A percentile compares a stretch with the other conserved stretches of the same genome.
Conservation (phyloP, 1,284 basidiomycete genomes). For the Apiotrichum brassicae region DNA sequence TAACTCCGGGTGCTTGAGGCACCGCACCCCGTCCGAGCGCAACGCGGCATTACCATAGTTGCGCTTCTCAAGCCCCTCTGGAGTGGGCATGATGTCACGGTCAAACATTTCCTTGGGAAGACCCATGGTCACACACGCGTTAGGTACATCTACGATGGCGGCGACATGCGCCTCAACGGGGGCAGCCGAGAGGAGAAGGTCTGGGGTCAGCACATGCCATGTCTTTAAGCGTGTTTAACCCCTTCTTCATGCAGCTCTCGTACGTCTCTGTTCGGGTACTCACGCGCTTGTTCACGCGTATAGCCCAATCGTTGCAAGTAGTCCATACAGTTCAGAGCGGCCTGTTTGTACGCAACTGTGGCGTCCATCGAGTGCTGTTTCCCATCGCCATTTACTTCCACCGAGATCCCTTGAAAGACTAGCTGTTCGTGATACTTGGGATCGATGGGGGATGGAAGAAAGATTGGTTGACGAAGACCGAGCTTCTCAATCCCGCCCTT, state of each 20-base stretch:
- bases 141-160: conserved; percentile 67
- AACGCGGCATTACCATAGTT: conserved; percentile 62
- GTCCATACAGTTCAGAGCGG: conserved; percentile 65
- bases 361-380: conserved; percentile 11
- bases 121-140: conserved; percentile 66
- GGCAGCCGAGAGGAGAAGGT: conserved; percentile 66
- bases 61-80: conserved; percentile 55
- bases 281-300: conserved; percentile 58
- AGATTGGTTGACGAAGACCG: conserved; percentile 12
- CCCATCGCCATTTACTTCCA: conserved; percentile 13
- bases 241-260: no score
- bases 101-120: conserved; percentile 68
- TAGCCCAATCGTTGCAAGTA: conserved; percentile 54
- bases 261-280: not conserved
- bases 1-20: conserved; percentile 1
- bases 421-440: conserved; percentile 16
- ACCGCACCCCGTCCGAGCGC: conserved; percentile 54
- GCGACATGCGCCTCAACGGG: conserved; percentile 66
- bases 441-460: conserved; percentile 12
- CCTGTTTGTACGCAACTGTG: conserved; percentile 59
- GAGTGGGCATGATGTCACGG: conserved; percentile 61
- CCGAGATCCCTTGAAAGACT: conserved; percentile 10
- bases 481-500: conserved; percentile 8
- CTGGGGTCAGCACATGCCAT: conserved; percentile 31
- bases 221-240: no score